Base-by-base conservation (phyloP, 345 rosid genomes). In the Moricandia moricandioides region DNA sequence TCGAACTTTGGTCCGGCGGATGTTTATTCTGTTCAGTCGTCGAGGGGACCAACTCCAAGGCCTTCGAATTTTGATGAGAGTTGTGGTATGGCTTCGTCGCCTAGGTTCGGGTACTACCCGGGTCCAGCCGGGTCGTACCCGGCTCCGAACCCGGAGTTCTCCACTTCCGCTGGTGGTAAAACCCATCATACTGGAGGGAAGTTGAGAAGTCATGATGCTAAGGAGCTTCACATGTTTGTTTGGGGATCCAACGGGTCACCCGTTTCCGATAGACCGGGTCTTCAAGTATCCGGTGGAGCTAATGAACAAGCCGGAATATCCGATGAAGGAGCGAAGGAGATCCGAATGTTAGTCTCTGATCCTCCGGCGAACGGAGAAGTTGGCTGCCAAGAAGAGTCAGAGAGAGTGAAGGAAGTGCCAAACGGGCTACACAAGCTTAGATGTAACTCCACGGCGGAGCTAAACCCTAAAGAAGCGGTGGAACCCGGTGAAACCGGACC, bases 201-300 rank as follows among this genome's bases (percentile, higher is more conserved):
- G 8, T 88, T 85, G 65, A 80, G 81, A 8, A 86, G 81, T 60
- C 86, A 89, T 57, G 97, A 84, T 59, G 91, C 87, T 5, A 91
- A 88, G 83, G 98, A 94, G 82, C 79, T 94, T 52, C 97, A 94
- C 58, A 94, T 88, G 97, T 91, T 90, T 58, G 91, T 91, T 0
- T 94, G 98, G 98, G 93, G 97, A 70, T 94, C 98, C 2, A 91
- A 88, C 52, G 97, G 96, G 59, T 94, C 98, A 12, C 98, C 97
- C 8, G 97, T 88, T 30, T 93, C 98, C 18, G 98, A 94, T 55
- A 80, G 76, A 14, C 82, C 84, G 7, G 97, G 97, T 62, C 84
- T 82, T 24, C 93, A 85, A 12, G 89, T 85, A 14, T 86, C 86
- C 18, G 89, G 92, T 0, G 84, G 87, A 0, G 39, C 85, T 2